A percentile compares a stretch with the other conserved stretches of the same genome.
These are phyloP conservation scores for Colletotrichum chlorophyti DNA, from an alignment of 2,329 filamentous ascomycete species.

Conservation along the genomic window DNA sequence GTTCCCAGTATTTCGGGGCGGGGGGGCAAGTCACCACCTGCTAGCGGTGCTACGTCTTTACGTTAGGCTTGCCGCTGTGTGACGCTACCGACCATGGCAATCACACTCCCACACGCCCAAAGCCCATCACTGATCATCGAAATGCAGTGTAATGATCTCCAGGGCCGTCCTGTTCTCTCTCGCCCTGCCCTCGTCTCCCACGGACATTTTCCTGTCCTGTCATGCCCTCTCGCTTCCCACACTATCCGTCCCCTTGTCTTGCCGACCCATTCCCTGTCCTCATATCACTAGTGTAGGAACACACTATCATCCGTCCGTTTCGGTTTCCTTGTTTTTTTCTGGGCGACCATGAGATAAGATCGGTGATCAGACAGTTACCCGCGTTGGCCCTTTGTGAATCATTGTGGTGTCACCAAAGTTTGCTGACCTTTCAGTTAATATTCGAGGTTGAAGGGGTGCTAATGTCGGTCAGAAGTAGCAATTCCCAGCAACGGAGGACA, in stretches of 20 bases:
- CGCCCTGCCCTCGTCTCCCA: neutral
- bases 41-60: neutral
- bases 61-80: neutral
- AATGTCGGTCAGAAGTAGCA: no score
- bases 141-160: conserved; percentile 10
- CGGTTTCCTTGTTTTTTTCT: no score
- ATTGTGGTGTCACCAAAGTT: no score
- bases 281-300: no score
- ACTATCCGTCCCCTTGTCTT: neutral
- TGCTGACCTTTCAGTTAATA: no score
- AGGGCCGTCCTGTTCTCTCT: conserved; percentile 14
- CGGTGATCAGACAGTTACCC: no score
- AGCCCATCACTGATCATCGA: conserved; percentile 11
- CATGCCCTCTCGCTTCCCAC: neutral
- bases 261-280: neutral
- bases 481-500: no score
- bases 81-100: no score
- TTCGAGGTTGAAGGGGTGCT: no score
- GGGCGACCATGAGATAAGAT: conserved; percentile 8
- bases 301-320: no score
- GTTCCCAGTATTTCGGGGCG: neutral
- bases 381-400: no score
- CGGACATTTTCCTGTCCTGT: neutral
- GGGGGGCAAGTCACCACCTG: neutral
- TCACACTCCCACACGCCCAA: neutral